Evolutionary conservation across 352 stramenopile genomes (phyloP), one percentile per base, ranked within the genome.

Genomic region (Nothophytophthora sp.): DNA sequence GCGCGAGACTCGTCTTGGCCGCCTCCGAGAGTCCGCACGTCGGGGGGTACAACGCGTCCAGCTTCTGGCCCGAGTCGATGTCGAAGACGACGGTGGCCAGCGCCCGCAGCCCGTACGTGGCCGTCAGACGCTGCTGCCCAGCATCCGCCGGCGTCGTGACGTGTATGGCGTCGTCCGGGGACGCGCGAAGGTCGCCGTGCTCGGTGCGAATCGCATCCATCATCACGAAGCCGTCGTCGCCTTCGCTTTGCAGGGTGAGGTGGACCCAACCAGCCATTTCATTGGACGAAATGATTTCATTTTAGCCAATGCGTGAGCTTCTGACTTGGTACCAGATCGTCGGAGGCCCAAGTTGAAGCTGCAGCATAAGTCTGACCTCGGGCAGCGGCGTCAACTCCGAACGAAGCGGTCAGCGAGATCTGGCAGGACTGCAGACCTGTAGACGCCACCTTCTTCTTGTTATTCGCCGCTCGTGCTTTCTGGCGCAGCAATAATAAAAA

Each of bases 51-150:
- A 93, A 38, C 50, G 67, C 72, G 34, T 93, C 81, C 24, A 93
- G 64, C 18, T 73, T 70, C 63, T 91, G 83, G 4, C 83, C 83
- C 13, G 74, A 62, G 64, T 93, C 79, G 25, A 92, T 88, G 42
- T 93, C 83, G 41, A 93, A 93, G 46, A 91, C 76, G 13, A 93
- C 78, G 7, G 78, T 90, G 10, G 79, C 83, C 32, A 93, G 68
- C 16, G 78, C 83, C 8, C 56, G 60, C 25, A 91, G 56, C 2
- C 73, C 76, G 51, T 86, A 91, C 27, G 48, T 32, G 1, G 47
- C 40, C 11, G 40, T 32, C 3, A 57, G 18, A 13, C 56, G 11
- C 22, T 53, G 52, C 3, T 30, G 4, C 35, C 39, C 36, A 6
- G 34, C 11, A 28, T 18, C 18, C 18, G 19, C 11, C 33, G 19